A percentile compares a stretch with the other conserved stretches of the same genome.
These are phyloP conservation scores for Solanum rostratum DNA, from an alignment of 257 asterid species.

Conservation along the genomic window DNA sequence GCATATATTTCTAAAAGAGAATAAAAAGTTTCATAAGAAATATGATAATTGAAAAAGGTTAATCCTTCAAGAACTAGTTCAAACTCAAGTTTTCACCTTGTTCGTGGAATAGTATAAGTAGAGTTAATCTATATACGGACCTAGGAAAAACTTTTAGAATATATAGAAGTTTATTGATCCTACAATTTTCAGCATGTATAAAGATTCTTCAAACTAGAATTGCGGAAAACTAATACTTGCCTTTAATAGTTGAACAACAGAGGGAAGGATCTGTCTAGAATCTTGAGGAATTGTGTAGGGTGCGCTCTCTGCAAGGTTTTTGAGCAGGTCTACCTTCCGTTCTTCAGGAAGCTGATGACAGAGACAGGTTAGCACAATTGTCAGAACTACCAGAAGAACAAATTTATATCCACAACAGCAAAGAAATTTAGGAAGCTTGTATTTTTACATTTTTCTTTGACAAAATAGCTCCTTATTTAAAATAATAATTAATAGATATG, in stretches of 20 bases:
- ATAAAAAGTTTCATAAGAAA: not conserved
- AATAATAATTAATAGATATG: not conserved
- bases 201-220: not conserved
- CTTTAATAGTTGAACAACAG: constrained; percentile 72
- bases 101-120: not conserved
- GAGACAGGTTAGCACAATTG: constrained; percentile 5
- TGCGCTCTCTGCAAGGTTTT: constrained; percentile 88
- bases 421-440: not conserved
- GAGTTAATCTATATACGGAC: not conserved
- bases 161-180: not conserved
- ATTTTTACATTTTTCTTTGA: not conserved
- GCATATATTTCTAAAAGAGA: constrained; percentile 64
- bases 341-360: constrained; percentile 77
- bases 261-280: constrained; percentile 75
- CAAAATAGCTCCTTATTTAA: not conserved
- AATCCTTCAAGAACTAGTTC: not conserved
- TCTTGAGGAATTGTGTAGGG: constrained; percentile 81
- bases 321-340: constrained; percentile 85
- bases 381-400: not conserved
- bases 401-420: not conserved
- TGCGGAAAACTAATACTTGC: constrained; percentile 22
- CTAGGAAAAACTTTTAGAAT: not conserved
- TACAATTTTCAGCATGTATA: not conserved
- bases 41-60: not conserved
- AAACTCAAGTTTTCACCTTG: not conserved